Conservation (phyloP, 257 asterid species). For the Solanum piurae region DNA sequence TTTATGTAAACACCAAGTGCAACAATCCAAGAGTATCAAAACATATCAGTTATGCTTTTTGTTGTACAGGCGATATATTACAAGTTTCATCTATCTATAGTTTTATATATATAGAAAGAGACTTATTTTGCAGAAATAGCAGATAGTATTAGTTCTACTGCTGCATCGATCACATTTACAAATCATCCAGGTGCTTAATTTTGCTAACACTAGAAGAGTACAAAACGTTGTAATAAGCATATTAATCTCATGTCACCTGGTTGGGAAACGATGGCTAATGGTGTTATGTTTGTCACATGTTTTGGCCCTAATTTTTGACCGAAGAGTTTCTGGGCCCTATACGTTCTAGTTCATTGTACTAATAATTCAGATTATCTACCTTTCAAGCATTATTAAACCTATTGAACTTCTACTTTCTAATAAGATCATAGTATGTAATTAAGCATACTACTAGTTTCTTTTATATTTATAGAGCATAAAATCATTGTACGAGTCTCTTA, state of each 20-base stretch:
- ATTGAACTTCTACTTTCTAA: neutral
- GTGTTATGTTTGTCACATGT: neutral
- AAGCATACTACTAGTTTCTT: neutral
- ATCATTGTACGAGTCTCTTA: neutral
- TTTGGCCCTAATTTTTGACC: neutral
- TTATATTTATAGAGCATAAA: neutral
- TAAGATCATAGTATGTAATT: neutral
- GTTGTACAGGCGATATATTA: neutral
- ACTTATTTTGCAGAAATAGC: neutral
- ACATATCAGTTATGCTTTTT: neutral
- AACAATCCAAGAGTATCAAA: neutral
- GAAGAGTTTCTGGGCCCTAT: neutral
- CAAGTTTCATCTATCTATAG: neutral
- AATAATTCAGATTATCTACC: neutral
- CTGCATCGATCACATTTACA: neutral
- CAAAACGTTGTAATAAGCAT: neutral
- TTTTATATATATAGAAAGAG: neutral
- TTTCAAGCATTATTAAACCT: neutral
- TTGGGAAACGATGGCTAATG: neutral
- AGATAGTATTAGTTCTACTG: neutral
- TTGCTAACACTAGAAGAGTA: neutral
- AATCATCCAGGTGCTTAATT: neutral
- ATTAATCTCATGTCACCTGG: neutral
- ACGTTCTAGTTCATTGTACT: neutral
- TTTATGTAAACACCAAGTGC: neutral